Percentiles rank a stretch among this genome's conserved stretches.
These are phyloP conservation scores for Chlorencoelia australis DNA, from an alignment of 2,329 filamentous ascomycete species.

Conservation along the genomic window DNA sequence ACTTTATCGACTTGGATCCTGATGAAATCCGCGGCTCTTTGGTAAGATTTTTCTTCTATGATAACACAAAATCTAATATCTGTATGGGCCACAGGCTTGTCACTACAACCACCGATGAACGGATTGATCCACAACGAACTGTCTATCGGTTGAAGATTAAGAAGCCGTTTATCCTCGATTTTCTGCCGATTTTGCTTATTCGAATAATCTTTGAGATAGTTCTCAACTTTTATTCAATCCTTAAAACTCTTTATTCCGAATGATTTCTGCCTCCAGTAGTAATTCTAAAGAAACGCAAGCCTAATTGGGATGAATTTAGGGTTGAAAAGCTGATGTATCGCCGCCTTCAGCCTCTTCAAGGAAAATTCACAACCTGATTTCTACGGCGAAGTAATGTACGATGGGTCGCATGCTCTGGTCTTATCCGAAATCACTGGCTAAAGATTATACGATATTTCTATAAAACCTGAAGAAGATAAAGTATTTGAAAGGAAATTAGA, in stretches of 20 bases:
- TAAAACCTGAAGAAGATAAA: neutral
- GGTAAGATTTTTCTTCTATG: too few species aligned
- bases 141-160: neutral
- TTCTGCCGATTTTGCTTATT: neutral
- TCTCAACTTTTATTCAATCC: neutral
- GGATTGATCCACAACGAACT: neutral
- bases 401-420: neutral
- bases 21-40: too few species aligned
- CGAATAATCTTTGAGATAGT: neutral
- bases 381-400: neutral
- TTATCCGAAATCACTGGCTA: neutral
- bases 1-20: too few species aligned
- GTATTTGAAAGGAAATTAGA: neutral
- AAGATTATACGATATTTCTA: neutral
- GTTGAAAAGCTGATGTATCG: neutral
- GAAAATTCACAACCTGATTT: neutral
- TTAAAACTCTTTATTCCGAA: neutral
- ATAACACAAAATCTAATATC: too few species aligned
- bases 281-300: neutral
- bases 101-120: neutral
- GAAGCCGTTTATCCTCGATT: neutral
- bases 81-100: neutral
- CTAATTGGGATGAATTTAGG: constrained; percentile 1
- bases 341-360: neutral
- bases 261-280: neutral